Percentiles rank a stretch among this genome's conserved stretches.
These are phyloP conservation scores for Yamadazyma nakazawae DNA, from an alignment of 805 yeast genomes.

Conservation along the genomic window DNA sequence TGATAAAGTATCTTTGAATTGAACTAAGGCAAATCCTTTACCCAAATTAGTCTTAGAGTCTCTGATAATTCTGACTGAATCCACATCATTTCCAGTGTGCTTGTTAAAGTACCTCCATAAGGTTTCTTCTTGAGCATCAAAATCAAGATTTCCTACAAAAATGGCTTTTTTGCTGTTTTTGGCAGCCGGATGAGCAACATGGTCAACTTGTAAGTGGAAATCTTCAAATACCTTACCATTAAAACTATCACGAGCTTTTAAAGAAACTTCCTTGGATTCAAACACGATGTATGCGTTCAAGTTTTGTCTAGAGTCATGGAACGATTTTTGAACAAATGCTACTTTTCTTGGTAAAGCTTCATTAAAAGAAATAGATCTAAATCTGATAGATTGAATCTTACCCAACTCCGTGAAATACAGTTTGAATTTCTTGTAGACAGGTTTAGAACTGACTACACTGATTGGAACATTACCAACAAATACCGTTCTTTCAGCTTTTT, in stretches of 20 bases:
- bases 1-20: slow-evolving; percentile 67
- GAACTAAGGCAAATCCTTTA: slow-evolving; percentile 96
- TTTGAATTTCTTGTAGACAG: slow-evolving; percentile 60
- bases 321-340: slow-evolving; percentile 77
- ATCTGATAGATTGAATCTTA: slow-evolving; percentile 71
- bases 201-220: slow-evolving; percentile 86
- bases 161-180: slow-evolving; percentile 81
- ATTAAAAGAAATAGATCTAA: slow-evolving; percentile 86
- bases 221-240: slow-evolving; percentile 69
- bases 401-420: slow-evolving; percentile 54
- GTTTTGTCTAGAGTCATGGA: slow-evolving; percentile 74
- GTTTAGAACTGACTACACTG: slow-evolving; percentile 60
- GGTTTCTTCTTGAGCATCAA: slow-evolving; percentile 87
- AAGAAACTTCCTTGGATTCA: slow-evolving; percentile 48
- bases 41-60: slow-evolving; percentile 94
- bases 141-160: slow-evolving; percentile 91
- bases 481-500: slow-evolving; percentile 78
- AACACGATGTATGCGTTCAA: slow-evolving; percentile 88
- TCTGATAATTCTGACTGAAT: slow-evolving; percentile 85
- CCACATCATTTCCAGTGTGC: slow-evolving; percentile 52
- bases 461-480: slow-evolving; percentile 85
- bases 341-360: slow-evolving; percentile 89
- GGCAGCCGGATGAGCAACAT: slow-evolving; percentile 85
- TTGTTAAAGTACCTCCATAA: slow-evolving; percentile 76
- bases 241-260: slow-evolving; percentile 43